Evolutionary conservation across 306 rosid genomes (phyloP), one percentile per base, ranked within the genome.

Genomic region (Trifolium dubium): DNA sequence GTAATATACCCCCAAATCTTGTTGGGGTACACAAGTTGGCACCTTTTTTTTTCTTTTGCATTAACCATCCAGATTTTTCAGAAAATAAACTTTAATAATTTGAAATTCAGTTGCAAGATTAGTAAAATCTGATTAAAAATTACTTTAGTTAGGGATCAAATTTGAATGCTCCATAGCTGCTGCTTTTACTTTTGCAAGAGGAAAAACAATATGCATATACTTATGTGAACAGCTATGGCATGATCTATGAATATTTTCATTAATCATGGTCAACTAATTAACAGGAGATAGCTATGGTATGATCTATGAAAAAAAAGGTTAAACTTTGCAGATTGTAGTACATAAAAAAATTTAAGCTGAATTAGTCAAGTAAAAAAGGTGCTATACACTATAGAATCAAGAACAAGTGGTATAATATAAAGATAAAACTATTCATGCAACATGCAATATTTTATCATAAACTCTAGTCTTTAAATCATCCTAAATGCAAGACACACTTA

Each of bases 301-400:
- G n/a, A n/a, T n/a, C n/a, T n/a, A n/a, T n/a, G n/a, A n/a, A n/a
- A n/a, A n/a, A n/a, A 58, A 58, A 58, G 37, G 39, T 6, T 29
- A 58, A 58, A 58, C 37, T 58, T 29, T 29, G 64, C 11, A 58
- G 17, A 10, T 58, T 58, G 10, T 12, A 29, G 10, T 58, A 29
- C 37, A 58, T 58, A 13, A 11, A 28, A 30, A 56, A 58, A 1
- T 5, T 58, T 10, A 19, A 10, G 39, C 18, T 58, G 64, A 58
- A 58, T 30, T 58, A 58, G 64, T 58, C 64, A 58, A 58, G 64
- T 58, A 58, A 58, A 58, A 58, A 58, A 12, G 64, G 29, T 58
- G 64, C 37, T 13, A 19, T 54, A 58, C 15, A 29, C 13, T 29
- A 30, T 32, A 54, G 31, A 54, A 54, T 54, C 61, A 54, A 9